These are phyloP conservation scores for Monosporozyma siamensis DNA, from an alignment of 805 yeast genomes.

Conservation along the genomic window DNA sequence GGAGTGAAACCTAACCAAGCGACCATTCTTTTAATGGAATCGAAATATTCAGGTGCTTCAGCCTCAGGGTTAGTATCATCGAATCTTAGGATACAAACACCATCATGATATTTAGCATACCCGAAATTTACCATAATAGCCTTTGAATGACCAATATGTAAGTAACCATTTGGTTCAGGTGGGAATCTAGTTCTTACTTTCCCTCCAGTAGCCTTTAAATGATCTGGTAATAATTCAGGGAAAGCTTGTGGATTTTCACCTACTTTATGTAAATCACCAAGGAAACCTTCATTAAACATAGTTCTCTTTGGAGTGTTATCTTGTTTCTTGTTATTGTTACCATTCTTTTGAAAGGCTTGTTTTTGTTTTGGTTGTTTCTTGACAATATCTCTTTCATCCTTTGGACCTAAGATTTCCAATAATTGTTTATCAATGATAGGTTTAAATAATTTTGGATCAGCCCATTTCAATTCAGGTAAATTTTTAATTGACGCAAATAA, in stretches of 20 bases:
- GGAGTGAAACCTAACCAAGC: slow-evolving; percentile 93
- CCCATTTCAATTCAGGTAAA: slow-evolving; percentile 79
- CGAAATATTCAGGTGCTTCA: slow-evolving; percentile 86
- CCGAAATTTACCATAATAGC: slow-evolving; percentile 98
- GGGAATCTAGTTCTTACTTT: slow-evolving; percentile 86
- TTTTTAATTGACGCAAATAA: slow-evolving; percentile 69
- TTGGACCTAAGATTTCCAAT: slow-evolving; percentile 75
- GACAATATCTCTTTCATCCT: slow-evolving; percentile 84
- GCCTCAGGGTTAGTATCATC: slow-evolving; percentile 99
- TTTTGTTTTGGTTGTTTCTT: slow-evolving; percentile 42
- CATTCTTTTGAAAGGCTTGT: slow-evolving; percentile 25
- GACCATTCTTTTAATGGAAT: slow-evolving; percentile 74
- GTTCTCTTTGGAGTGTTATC: slow-evolving; percentile 37
- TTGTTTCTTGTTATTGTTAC: slow-evolving; percentile 14
- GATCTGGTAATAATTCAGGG: slow-evolving; percentile 77
- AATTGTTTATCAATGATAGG: slow-evolving; percentile 75
- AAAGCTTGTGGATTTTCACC: slow-evolving; percentile 90
- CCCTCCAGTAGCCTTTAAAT: slow-evolving; percentile 69
- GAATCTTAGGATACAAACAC: slow-evolving; percentile 83
- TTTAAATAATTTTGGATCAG: slow-evolving; percentile 77
- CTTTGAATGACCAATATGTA: slow-evolving; percentile 97
- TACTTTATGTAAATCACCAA: slow-evolving; percentile 89
- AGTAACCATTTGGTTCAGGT: slow-evolving; percentile 98
- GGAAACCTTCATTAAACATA: slow-evolving; percentile 92
- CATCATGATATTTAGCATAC: slow-evolving; percentile 79